Evolutionary conservation across 2,329 filamentous ascomycete species (phyloP), one percentile per base, ranked within the genome.

Genomic region (Hymenoscyphus linearis): DNA sequence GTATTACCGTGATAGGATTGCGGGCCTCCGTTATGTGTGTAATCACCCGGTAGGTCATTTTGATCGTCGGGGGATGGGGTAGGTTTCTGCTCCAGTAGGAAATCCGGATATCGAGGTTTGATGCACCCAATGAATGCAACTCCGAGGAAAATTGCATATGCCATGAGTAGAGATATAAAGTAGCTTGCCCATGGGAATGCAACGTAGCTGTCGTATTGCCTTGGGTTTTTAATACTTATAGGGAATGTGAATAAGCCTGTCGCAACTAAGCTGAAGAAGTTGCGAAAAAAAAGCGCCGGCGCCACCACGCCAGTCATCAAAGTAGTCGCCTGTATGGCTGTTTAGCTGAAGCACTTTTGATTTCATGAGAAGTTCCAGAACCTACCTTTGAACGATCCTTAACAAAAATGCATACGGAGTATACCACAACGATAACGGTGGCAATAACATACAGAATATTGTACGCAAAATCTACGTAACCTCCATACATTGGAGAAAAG

Each of bases 351-450:
- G n/a, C 7, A 40, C 3, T 10, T 26, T 34, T 18, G 14, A 18
- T 22, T 14, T 3, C 5, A 27, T 36, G 27, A 26, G 13, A 18
- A n/a, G 5, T 7, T 37, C 4, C 16, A 55, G 10, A 14, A 36
- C 25, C 7, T 47, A 59, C 58, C 50, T 54, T 44, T n/a, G 58
- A 55, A 14, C 35, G 58, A 3, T 55, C 58, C 13, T 59, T 55
- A 9, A 55, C 18, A 22, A 18, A 47, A 18, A 50, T 26, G 12
- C 55, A n/a, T 10, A 26, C 35, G 16, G 22, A 14, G 18, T 27
- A 59, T 13, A 59, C 50, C 50, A 26, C 34, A 6, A 55, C n/a
- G 7, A 53, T 22, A 16, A 59, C 55, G 10, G 58, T 12, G 1
- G 55, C 35, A 6, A 55, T n/a, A 16, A 59, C 18, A 22, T 59